These are phyloP conservation scores for Pterocarpus macrocarpus DNA, from an alignment of 306 rosid species.

Conservation along the genomic window DNA sequence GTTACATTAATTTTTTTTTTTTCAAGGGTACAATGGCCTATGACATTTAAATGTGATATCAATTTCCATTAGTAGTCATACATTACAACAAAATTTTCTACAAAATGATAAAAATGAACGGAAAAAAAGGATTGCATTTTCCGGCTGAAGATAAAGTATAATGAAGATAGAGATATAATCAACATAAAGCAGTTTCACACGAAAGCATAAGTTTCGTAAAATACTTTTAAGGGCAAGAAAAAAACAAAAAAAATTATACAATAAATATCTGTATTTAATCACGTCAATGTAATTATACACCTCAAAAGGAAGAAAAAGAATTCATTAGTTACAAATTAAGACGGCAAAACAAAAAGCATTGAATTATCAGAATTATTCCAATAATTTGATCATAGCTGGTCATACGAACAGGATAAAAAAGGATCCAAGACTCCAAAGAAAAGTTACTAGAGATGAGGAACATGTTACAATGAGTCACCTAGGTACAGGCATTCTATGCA, in stretches of 20 bases:
- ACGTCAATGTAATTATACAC: background rate
- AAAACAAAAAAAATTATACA: background rate
- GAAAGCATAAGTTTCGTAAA: background rate
- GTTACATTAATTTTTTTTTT: background rate
- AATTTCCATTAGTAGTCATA: no score
- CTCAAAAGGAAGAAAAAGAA: background rate
- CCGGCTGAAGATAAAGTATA: no score
- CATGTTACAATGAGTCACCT: background rate
- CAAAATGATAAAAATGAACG: background rate
- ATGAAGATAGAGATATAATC: background rate
- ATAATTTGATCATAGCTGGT: background rate
- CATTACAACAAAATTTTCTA: background rate
- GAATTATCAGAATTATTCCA: conserved; percentile 4
- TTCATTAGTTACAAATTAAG: background rate
- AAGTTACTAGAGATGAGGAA: background rate
- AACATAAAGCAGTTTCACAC: background rate
- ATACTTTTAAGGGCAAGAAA: no score
- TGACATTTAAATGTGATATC: no score
- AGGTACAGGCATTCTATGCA: conserved; percentile 12
- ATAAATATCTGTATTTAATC: background rate
- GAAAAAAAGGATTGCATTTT: background rate
- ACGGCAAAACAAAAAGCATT: background rate
- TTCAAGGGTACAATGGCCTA: background rate
- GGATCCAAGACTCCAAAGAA: background rate
- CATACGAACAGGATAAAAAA: conserved; percentile 7